Evolutionary conservation across 352 stramenopile genomes (phyloP), one percentile per base, ranked within the genome.

Genomic region (Globisporangium cylindrosporum): DNA sequence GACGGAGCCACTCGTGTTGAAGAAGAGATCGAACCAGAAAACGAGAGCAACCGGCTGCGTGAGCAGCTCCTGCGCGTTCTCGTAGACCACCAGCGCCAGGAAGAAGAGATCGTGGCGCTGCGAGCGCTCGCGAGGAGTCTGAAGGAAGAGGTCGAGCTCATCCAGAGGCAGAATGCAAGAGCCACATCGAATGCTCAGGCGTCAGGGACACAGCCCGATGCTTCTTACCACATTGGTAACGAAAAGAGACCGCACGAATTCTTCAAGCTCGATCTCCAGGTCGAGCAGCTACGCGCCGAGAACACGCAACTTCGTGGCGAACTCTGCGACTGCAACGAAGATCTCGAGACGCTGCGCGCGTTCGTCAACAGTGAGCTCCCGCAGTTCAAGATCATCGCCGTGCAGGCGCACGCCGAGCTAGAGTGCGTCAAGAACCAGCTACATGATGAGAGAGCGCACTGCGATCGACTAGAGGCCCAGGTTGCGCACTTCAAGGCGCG

Each of bases 41-140:
- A 20, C 6, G 61, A 68, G 54, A 54, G 78, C 32, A 68, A 68
- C 32, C 71, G 71, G 1, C 70, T 91, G 53, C 79, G 82, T n/a
- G 73, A 75, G 32, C 73, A 88, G 46, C 60, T 91, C 6, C 71
- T 88, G 63, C 72, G 73, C 29, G 74, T 82, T 7, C 59, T 89
- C 25, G 49, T 68, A 0, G 73, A 87, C 48, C 76, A 85, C n/a
- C 67, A 82, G 48, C 73, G 76, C 25, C 81, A 89, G 68, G 72
- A 80, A 54, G 81, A 91, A 27, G 82, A 89, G 65, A 82, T 91
- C 46, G 76, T 88, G 6, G 82, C 78, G 10, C 49, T 91, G 12
- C 76, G 81, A 60, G 79, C 80, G 15, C 64, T 91, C 7, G 82
- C 81, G 14, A 78, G 71, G 48, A 84, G 80, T 1, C 62, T 91